Base-by-base conservation (phyloP, 805 yeast genomes). In the Yamadazyma ubonensis region DNA sequence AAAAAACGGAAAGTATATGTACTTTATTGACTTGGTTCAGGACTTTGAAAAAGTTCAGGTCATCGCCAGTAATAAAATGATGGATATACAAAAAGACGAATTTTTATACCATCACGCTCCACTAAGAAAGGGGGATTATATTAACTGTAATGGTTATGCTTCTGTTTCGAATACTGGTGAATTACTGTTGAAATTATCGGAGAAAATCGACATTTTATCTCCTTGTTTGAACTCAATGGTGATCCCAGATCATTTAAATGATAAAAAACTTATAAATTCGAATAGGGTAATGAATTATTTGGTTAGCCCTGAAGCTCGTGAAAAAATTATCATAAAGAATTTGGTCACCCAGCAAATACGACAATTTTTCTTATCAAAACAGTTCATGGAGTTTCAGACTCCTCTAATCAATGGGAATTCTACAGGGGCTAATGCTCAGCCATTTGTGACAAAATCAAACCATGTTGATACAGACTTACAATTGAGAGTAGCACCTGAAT, bases 381-480 rank as follows among this genome's bases (percentile, higher is more conserved):
- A 68, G 1, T 93, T 89, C 49, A 45, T 86, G 2, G 96, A 89
- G 57, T 95, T 93, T 0, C 85, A 83, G 37, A 93, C 99, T 0
- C 99, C 99, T 0, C 76, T 89, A 1, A 60, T 93, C 9, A 76
- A 88, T 0, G 79, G 81, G 1, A 65, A 69, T 23, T 78, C 89
- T 0, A 86, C 88, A 12, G 99, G 99, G 2, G 99, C 99, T 4
- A 80, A 81, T 51, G 98, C 99, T 0, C 74, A 75, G n/a, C 96
- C 98, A 0, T 93, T 93, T 51, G 54, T 53, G 1, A 88, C 97
- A 1, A 57, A 60, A 29, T 38, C 52, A 4, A 31, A 36, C 10
- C 33, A 33, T 9, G 39, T 48, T 18, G 65, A 63, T 14, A 45
- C 45, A 2, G 53, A 50, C 1, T 63, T 65, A 9, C 81, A 77